A percentile compares a stretch with the other conserved stretches of the same genome.
Evolutionary conservation across 805 yeast species (phyloP).

Genomic region (Saccharomycopsis babjevae): DNA sequence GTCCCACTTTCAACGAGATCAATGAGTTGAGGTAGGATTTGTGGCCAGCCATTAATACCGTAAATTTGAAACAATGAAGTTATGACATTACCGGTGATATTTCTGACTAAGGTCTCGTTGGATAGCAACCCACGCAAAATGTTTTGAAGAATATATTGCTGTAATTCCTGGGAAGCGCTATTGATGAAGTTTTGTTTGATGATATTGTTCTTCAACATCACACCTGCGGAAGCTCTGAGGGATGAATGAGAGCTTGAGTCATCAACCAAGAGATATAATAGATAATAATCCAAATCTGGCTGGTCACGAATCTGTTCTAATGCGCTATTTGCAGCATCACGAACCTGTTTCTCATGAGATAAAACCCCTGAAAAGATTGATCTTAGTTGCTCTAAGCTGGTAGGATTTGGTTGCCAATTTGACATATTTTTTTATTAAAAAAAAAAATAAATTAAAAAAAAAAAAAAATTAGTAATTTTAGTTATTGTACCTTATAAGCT

Average conservation of each 20-base stretch:
- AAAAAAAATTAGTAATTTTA: too few species aligned
- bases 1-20: conserved; percentile 42
- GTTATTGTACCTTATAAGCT: too few species aligned
- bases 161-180: conserved; percentile 25
- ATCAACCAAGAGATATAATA: conserved; percentile 55
- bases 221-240: conserved; percentile 80
- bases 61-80: conserved; percentile 62
- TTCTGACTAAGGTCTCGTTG: conserved; percentile 53
- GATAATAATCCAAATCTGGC: conserved; percentile 74
- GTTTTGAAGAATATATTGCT: conserved; percentile 28
- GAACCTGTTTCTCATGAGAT: conserved; percentile 42
- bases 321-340: conserved; percentile 64
- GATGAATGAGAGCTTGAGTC: conserved; percentile 41
- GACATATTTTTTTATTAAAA: conserved; percentile 1
- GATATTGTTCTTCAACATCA: conserved; percentile 72
- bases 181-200: conserved; percentile 25
- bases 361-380: conserved; percentile 62
- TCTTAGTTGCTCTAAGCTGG: conserved; percentile 8
- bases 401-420: conserved; percentile 10
- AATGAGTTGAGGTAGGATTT: conserved; percentile 56
- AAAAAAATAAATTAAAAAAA: too few species aligned
- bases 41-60: conserved; percentile 70
- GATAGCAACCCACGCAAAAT: conserved; percentile 42
- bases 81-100: conserved; percentile 84
- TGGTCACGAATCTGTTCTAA: conserved; percentile 57